Conservation (phyloP, 768 basidiomycete genomes). For the Terana coerulea region DNA sequence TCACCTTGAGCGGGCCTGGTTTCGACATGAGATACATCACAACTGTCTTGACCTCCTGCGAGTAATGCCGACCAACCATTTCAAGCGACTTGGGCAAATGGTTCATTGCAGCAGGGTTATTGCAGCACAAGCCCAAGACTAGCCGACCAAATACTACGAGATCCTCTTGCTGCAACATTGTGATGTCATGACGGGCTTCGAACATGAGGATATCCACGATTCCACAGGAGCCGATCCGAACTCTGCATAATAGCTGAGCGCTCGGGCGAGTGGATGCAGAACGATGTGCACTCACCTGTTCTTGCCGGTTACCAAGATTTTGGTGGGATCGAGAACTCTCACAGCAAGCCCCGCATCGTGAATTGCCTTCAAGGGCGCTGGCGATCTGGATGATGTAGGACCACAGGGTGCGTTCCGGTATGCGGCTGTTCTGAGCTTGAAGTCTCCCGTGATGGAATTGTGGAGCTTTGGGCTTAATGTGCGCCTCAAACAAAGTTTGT, state of each 20-base stretch:
- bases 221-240: constrained; percentile 86
- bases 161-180: constrained; percentile 81
- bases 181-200: constrained; percentile 55
- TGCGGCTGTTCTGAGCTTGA: constrained; percentile 28
- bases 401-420: constrained; percentile 87
- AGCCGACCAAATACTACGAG: constrained; percentile 82
- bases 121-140: constrained; percentile 74
- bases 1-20: constrained; percentile 59
- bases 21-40: constrained; percentile 76
- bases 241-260: constrained; percentile 33
- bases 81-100: constrained; percentile 75
- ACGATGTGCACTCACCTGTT: constrained; percentile 61
- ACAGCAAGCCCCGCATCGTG: constrained; percentile 81
- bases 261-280: neutral
- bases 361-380: constrained; percentile 77
- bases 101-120: constrained; percentile 53
- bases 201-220: constrained; percentile 82
- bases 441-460: constrained; percentile 33
- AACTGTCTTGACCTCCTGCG: constrained; percentile 76
- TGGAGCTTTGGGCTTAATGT: constrained; percentile 58
- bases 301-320: constrained; percentile 84
- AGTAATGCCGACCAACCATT: constrained; percentile 66
- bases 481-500: constrained; percentile 74
- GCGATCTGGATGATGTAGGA: constrained; percentile 89
- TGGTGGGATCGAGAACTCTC: constrained; percentile 79